A percentile compares a stretch with the other conserved stretches of the same genome.
These are phyloP conservation scores for Pholiota conissans DNA, from an alignment of 768 basidiomycete genomes.

Conservation along the genomic window DNA sequence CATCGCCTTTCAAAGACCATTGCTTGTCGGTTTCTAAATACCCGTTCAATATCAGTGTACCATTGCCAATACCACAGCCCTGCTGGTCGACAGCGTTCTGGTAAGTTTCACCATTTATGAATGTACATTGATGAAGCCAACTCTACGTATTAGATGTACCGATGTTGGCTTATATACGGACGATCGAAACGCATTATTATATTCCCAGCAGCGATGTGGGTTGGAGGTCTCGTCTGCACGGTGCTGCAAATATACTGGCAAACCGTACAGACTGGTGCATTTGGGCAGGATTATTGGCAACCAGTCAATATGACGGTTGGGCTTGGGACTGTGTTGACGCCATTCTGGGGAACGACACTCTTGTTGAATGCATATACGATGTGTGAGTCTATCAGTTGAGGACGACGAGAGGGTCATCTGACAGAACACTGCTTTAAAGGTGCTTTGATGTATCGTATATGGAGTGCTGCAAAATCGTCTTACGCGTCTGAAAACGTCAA, in stretches of 20 bases:
- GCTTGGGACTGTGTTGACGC: conserved; percentile 1
- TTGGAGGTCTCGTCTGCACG: not conserved
- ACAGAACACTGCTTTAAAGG: no score
- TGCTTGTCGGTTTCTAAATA: no score
- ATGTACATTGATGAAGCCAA: no score
- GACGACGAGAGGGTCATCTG: no score
- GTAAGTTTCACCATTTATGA: no score
- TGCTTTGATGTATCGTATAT: not conserved
- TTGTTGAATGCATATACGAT: conserved; percentile 3
- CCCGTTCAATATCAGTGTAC: not conserved
- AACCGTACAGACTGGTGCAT: not conserved
- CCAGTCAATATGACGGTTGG: conserved; percentile 3
- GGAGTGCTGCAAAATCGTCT: not conserved
- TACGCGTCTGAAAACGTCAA: not conserved
- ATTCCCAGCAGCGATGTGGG: not conserved
- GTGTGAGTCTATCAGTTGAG: no score
- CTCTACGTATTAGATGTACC: not conserved
- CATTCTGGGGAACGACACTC: conserved; percentile 1
- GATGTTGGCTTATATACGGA: conserved; percentile 1
- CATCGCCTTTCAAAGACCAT: not conserved
- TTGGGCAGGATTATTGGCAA: not conserved
- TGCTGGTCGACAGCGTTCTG: conserved; percentile 3
- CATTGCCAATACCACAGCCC: not conserved
- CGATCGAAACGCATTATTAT: not conserved
- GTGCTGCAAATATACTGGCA: conserved; percentile 4